phyloP scores from a whole-genome alignment of 2,329 filamentous ascomycete genomes.

The Aspergillus neoniger region DNA sequence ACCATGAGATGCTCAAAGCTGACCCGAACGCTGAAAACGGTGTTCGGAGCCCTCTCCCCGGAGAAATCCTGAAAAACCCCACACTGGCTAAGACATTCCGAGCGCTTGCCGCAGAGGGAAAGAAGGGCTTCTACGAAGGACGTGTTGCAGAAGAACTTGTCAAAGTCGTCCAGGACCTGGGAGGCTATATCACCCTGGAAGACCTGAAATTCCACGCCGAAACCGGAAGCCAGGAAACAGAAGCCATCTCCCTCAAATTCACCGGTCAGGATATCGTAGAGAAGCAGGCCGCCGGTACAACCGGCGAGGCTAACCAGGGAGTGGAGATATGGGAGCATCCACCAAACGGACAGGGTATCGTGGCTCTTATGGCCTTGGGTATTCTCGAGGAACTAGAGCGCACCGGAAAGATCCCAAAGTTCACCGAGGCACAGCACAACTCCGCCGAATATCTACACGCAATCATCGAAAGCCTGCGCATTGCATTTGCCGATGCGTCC shows the following conservation, averaged over 20 bases:
- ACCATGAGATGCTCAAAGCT: conserved; percentile 79
- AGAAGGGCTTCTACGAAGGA: conserved; percentile 88
- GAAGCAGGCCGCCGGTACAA: conserved; percentile 47
- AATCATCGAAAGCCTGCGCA: conserved; percentile 81
- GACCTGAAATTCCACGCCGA: conserved; percentile 79
- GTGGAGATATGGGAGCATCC: conserved; percentile 95
- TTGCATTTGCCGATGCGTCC: conserved; percentile 83
- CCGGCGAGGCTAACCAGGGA: conserved; percentile 45
- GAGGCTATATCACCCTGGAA: conserved; percentile 75
- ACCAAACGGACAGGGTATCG: conserved; percentile 93
- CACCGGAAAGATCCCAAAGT: conserved; percentile 71
- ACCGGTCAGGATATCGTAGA: conserved; percentile 63
- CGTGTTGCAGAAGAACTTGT: conserved; percentile 78
- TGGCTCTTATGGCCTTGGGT: conserved; percentile 90
- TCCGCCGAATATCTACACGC: conserved; percentile 78
- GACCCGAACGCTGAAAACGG: conserved; percentile 69
- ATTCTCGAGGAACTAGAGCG: conserved; percentile 86
- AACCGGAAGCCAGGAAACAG: conserved; percentile 73
- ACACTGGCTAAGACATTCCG: conserved; percentile 80
- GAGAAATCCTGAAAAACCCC: conserved; percentile 88
- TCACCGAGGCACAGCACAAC: conserved; percentile 75
- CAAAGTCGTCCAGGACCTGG: conserved; percentile 72
- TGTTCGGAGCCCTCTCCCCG: conserved; percentile 71
- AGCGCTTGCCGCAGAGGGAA: conserved; percentile 74
- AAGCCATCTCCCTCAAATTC: conserved; percentile 81